Evolutionary conservation across 805 yeast species (phyloP).

Genomic region (Pichia heedii): DNA sequence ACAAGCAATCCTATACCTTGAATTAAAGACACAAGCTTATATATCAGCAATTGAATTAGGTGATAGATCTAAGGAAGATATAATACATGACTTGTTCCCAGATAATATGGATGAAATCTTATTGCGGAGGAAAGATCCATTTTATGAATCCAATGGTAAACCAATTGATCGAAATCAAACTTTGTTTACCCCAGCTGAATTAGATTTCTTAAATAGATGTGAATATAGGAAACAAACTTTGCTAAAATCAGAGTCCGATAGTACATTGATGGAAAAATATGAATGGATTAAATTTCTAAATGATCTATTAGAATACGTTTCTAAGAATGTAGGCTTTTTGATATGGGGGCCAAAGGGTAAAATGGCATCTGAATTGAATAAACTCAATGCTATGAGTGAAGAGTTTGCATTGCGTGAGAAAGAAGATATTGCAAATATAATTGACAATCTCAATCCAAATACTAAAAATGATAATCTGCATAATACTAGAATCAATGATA

Average conservation of each 20-base stretch:
- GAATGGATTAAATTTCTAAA: conserved; percentile 81
- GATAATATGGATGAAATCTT: conserved; percentile 43
- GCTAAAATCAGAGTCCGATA: conserved; percentile 35
- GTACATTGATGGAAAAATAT: conserved; percentile 57
- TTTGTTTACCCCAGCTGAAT: conserved; percentile 61
- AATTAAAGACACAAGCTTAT: conserved; percentile 90
- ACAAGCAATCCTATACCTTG: conserved; percentile 72
- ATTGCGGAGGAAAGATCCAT: conserved; percentile 31
- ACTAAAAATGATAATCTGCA: not conserved
- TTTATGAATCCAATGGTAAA: conserved; percentile 9
- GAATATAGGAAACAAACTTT: conserved; percentile 59
- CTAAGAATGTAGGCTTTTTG: conserved; percentile 62
- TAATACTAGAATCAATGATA: not conserved
- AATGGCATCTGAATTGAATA: conserved; percentile 20
- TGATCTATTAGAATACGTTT: conserved; percentile 68
- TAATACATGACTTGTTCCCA: conserved; percentile 73
- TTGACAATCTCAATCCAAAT: not conserved
- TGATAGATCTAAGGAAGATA: conserved; percentile 53
- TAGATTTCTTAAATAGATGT: conserved; percentile 71
- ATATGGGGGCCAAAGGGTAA: conserved; percentile 52
- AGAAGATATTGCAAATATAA: not conserved
- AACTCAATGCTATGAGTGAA: conserved; percentile 1
- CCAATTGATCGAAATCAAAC: conserved; percentile 23
- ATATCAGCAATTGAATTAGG: conserved; percentile 73
- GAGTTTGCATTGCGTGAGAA: not conserved